These are phyloP conservation scores for Sordariomycetes sp. DNA, from an alignment of 2,329 filamentous ascomycete genomes.

Conservation along the genomic window DNA sequence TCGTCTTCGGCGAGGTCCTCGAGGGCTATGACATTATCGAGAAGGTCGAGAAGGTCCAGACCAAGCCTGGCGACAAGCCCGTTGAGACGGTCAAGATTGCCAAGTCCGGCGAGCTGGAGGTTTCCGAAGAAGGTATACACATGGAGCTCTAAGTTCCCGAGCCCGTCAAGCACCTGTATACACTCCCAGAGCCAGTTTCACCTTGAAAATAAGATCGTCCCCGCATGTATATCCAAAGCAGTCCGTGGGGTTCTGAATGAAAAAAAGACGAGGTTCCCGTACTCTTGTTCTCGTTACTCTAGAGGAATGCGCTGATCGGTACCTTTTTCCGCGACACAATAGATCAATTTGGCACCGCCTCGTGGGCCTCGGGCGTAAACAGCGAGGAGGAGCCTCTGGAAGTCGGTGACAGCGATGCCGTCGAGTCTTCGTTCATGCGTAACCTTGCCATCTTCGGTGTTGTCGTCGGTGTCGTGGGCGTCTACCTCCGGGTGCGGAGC, in stretches of 20 bases:
- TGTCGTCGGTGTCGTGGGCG: conserved; percentile 26
- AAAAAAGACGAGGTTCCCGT: not conserved
- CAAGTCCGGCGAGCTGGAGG: conserved; percentile 75
- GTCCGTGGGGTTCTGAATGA: not conserved
- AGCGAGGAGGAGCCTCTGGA: conserved; percentile 18
- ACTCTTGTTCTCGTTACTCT: not conserved
- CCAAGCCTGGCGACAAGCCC: conserved; percentile 58
- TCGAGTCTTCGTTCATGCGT: conserved; percentile 31
- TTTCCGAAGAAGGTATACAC: conserved; percentile 87
- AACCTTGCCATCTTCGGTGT: conserved; percentile 40
- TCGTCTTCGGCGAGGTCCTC: conserved; percentile 81
- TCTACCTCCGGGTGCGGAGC: conserved; percentile 21
- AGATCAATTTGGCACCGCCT: conserved; percentile 23
- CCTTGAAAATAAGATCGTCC: not conserved
- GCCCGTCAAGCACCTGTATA: not conserved
- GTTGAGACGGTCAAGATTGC: conserved; percentile 59
- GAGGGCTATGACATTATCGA: conserved; percentile 76
- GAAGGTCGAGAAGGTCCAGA: conserved; percentile 65
- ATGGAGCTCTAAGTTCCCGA: conserved; percentile 60
- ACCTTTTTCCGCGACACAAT: conserved; percentile 13
- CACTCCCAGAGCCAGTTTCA: not conserved
- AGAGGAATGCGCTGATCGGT: conserved; percentile 19
- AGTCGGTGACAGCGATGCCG: conserved; percentile 15
- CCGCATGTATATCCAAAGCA: not conserved
- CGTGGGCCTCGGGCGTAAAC: conserved; percentile 24